Evolutionary conservation across 805 yeast species (phyloP), one percentile per base, ranked within the genome.

Genomic region (Teunomyces stri): DNA sequence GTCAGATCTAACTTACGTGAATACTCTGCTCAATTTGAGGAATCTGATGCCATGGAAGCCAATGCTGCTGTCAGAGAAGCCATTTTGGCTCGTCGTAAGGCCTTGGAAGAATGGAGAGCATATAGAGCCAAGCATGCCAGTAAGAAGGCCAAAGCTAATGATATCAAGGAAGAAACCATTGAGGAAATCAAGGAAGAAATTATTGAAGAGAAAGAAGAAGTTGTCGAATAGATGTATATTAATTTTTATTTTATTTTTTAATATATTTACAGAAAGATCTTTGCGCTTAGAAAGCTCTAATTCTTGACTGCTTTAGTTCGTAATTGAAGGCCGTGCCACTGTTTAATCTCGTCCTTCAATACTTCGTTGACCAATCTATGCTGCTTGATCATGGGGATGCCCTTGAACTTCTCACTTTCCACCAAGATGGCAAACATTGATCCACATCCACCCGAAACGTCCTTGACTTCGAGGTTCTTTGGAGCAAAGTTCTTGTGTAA

Each of bases 261-360:
- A 25, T 25, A 35, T 43, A 34, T 43, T 21, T 36, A 28, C 35
- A 37, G 13, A 13, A 27, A 2, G 12, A 4, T 6, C 9, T 21
- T 21, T 21, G 25, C 6, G 25, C 7, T 21, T 21, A 5, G 20
- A 18, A 18, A 21, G 7, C 25, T 5, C 25, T 21, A 21, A 18
- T 27, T 27, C 42, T 44, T 21, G n/a, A 33, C 40, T n/a, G 81
- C 81, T 60, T 78, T 84, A 0, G 98, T 92, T 54, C 79, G 79
- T 51, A 92, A 74, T 65, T 92, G 97, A 45, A 92, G 70, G 0
- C 99, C 99, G 63, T 94, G 99, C 99, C 98, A 94, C 59, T 85
- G 76, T 25, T 82, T 71, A 40, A 94, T 89, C 58, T 94, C 98
- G 36, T 89, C 96, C 51, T 85, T 83, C 56, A 94, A 72, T 2